Base-by-base conservation (phyloP, 192 early-diverging fungal genomes). In the Rhizophlyctis rosea region DNA sequence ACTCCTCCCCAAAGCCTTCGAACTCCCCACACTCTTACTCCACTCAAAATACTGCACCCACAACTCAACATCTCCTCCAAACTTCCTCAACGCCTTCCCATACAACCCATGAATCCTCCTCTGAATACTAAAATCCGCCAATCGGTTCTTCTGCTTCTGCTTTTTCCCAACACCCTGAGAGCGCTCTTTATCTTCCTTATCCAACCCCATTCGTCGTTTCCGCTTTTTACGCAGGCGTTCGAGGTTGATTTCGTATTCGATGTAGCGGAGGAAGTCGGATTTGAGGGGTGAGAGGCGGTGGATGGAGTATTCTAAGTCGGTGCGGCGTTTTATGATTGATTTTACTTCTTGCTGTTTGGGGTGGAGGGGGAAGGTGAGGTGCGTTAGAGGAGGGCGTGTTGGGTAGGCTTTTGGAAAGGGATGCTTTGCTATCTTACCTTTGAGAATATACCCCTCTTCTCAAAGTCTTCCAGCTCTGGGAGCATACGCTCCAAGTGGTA, bases 21-120 rank as follows among this genome's bases (percentile, higher is more conserved):
- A 72, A 7, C 69, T 69, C 9, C 82, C 68, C 27, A 62, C 73
- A 11, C 55, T 71, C 65, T 84, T 85, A 16, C 88, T 82, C 81
- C 86, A 94, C 24, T 89, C 90, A 69, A 97, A 87, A 68, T 92
- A 98, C 75, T 95, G 92, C 44, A 90, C 52, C 96, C 96, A 99
- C 64, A 99, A 66, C 28, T 69, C 65, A 18, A 89, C 62, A 62
- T 95, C 93, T 25, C 89, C 88, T 2, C 76, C 65, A 67, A 94
- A 96, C 63, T 89, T 87, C 24, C 70, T 82, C 21, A 95, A 72
- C 27, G 87, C 81, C 32, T 91, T 81, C 57, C 88, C 82, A 70
- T 89, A 99, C 27, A 99, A 76, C 50, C 77, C 74, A 61, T 88
- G 86, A 55, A 97, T 87, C 1, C 94, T 81, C 44, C 82, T 75